Base-by-base conservation (phyloP, 768 basidiomycete species). In the Paxillus ammoniavirescens region DNA sequence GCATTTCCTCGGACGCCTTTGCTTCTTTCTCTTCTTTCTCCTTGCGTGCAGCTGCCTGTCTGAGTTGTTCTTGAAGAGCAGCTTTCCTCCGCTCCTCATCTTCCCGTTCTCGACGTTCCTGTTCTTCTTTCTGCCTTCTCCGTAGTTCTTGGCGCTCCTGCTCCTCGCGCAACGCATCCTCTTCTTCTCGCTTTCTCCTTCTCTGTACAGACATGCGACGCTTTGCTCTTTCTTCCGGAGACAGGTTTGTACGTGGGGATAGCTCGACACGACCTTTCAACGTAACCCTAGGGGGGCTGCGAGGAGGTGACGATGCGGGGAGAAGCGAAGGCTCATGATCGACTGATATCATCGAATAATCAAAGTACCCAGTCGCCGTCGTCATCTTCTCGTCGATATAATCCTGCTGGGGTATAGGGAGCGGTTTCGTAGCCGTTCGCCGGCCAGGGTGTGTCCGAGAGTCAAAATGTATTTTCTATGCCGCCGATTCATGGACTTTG, bases 1-100 rank as follows among this genome's bases (percentile, higher is more conserved):
- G 75, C 35, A 65, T 62, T 45, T 82, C 78, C 47, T 86, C 84
- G 47, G 75, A 73, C 41, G 74, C 73, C 58, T 49, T 55, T 72
- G 77, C 58, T 61, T 76, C 62, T 66, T 63, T 60, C 68, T 73
- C 47, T 72, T 73, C 57, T 73, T 73, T 41, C 59, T 66, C 50
- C 68, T 68, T 50, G 73, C 72, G 53, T 60, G 65, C 60, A 3
- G 73, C 68, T 3, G 57, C 64, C 35, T 70, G 73, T 40, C 74
- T 69, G 47, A 72, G 65, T 26, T 68, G 70, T 57, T 82, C 79
- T 36, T 77, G 75, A 56, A 80, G 74, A 50, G 67, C 58, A 42
- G 77, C 75, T 57, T 74, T 73, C 51, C 69, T 68, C 61, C 67
- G 52, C 17, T 72, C 58, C 44, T 75, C 74, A 43, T 79, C 76